Base-by-base conservation (phyloP, 1,284 basidiomycete genomes). In the Ustilago loliicola region DNA sequence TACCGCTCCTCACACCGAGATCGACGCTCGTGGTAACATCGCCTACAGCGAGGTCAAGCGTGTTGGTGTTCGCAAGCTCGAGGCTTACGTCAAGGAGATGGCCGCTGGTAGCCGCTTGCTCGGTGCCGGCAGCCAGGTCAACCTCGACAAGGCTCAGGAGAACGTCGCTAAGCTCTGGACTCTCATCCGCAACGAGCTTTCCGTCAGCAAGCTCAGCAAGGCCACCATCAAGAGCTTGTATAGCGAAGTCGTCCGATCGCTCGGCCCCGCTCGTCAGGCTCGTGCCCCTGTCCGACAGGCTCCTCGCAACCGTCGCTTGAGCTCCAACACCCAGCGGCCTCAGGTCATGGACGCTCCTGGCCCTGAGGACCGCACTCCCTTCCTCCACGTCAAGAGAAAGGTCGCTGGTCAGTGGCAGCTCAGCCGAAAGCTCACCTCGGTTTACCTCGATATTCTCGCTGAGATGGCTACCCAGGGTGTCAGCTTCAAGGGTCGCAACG, bases 31-130 rank as follows among this genome's bases (percentile, higher is more conserved):
- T 88, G 96, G 97, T 48, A 95, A 98, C 80, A 95, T 99, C 77
- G 89, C 96, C 72, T 97, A 97, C 88, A 91, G 92, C 11, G 96
- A 99, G 87, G 92, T 98, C 72, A 94, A 95, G 72, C 93, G 96
- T 54, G 93, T 94, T 86, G 94, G 94, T 70, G 96, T 98, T 52
- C 93, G 96, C 86, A 98, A 98, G 89, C 90, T 99, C 60, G 96
- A 99, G 88, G 94, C 94, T 5, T 99, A 99, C 84, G 96, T 98
- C 80, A 93, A 96, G 86, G 96, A 99, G 88, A 99, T 99, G 97
- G 95, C 96, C 3, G 94, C 93, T 70, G 94, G 95, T 21, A 95
- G 95, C 85, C 92, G 86, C 92, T 66, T 77, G 48, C 63, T 74
- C 58, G 79, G 79, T 59, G 62, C 72, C 29, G 60, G 78, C 61